These are phyloP conservation scores for Lichtheimia ornata DNA, from an alignment of 371 early-diverging fungal species.

Conservation along the genomic window DNA sequence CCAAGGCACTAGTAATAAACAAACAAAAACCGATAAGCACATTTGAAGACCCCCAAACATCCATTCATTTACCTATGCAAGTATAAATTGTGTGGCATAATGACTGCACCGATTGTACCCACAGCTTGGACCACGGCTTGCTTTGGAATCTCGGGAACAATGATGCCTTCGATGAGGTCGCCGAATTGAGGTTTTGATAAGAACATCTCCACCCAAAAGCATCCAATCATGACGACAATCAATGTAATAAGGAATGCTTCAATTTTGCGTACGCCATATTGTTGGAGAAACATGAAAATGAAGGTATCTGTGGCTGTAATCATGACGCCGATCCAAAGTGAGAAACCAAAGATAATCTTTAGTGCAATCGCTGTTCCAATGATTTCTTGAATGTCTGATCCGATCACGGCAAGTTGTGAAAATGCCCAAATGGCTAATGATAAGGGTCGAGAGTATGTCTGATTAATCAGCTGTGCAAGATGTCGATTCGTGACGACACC, in stretches of 20 bases:
- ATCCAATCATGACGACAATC: constrained; percentile 64
- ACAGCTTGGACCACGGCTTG: constrained; percentile 66
- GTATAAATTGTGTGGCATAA: constrained; percentile 81
- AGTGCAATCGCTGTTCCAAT: constrained; percentile 81
- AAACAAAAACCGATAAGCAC: background rate
- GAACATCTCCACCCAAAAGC: constrained; percentile 71
- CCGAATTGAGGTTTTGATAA: constrained; percentile 53
- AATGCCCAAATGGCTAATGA: constrained; percentile 58
- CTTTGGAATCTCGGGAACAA: constrained; percentile 57
- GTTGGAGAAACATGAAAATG: constrained; percentile 64
- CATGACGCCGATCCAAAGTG: constrained; percentile 68
- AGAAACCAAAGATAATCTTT: constrained; percentile 62
- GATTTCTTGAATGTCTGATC: constrained; percentile 73
- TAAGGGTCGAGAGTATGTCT: constrained; percentile 50
- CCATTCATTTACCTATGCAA: constrained; percentile 62
- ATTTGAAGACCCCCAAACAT: too few species aligned
- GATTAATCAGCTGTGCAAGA: constrained; percentile 59
- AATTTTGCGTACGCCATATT: constrained; percentile 61
- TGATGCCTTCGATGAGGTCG: constrained; percentile 58
- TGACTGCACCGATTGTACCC: constrained; percentile 68
- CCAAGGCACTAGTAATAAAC: constrained; percentile 49
- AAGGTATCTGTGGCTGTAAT: constrained; percentile 71
- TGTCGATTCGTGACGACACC: constrained; percentile 73
- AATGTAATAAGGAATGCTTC: constrained; percentile 68
- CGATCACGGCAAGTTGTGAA: constrained; percentile 75